phyloP scores from a whole-genome alignment of 495 filamentous ascomycete species.

The Podospora pseudopauciseta region DNA sequence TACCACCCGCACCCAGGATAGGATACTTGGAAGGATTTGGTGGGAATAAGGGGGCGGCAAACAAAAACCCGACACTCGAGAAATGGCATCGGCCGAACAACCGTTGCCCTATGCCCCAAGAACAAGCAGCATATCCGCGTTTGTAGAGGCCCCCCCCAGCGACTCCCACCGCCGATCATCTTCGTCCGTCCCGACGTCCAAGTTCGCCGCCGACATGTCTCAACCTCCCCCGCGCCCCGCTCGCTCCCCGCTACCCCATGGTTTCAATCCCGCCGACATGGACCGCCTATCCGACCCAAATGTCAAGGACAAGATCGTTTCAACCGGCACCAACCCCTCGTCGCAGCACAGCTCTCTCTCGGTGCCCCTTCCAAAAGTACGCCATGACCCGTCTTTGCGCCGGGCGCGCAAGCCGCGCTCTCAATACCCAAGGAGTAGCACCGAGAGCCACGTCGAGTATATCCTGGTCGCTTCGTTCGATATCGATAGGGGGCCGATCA shows the following conservation, averaged over 20 bases:
- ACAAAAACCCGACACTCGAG: not conserved
- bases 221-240: constrained; percentile 41
- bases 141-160: constrained; percentile 16
- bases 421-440: constrained; percentile 75
- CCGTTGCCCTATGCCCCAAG: constrained; percentile 12
- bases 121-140: constrained; percentile 15
- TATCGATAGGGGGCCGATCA: constrained; percentile 90
- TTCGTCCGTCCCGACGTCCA: constrained; percentile 57
- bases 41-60: not conserved
- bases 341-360: constrained; percentile 53
- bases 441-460: constrained; percentile 95
- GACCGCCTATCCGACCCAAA: constrained; percentile 51
- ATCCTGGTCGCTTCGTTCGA: constrained; percentile 98
- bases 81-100: constrained; percentile 14
- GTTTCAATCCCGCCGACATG: constrained; percentile 34
- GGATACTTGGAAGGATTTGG: not conserved
- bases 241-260: constrained; percentile 51
- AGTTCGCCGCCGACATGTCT: constrained; percentile 52
- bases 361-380: constrained; percentile 36
- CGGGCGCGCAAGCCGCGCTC: constrained; percentile 60
- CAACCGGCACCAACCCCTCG: constrained; percentile 47
- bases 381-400: constrained; percentile 39
- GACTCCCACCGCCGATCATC: constrained; percentile 49
- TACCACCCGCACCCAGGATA: not conserved
- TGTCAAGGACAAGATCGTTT: constrained; percentile 55